A percentile compares a stretch with the other conserved stretches of the same genome.
These are phyloP conservation scores for Diaporthe sp. DNA, from an alignment of 2,329 filamentous ascomycete species.

Conservation along the genomic window DNA sequence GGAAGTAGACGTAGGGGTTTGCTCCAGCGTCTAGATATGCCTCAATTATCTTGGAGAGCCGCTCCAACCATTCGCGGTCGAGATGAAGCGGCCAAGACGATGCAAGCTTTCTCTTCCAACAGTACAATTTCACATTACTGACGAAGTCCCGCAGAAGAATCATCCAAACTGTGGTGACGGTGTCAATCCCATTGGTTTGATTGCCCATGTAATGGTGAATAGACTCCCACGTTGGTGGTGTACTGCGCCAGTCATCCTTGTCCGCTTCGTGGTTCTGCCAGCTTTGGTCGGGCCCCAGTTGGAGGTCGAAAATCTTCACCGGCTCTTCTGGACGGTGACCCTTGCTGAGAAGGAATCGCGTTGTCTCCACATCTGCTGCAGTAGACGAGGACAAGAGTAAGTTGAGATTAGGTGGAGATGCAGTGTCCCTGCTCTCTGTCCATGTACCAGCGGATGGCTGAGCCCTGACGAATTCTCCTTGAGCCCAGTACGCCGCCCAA, in stretches of 20 bases:
- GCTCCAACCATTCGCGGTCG: not conserved
- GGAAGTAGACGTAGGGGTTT: not conserved
- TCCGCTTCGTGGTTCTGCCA: not conserved
- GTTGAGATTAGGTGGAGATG: not conserved
- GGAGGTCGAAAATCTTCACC: not conserved
- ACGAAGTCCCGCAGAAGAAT: not conserved
- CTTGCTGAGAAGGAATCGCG: not conserved
- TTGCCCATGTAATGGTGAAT: not conserved
- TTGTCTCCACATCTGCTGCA: not conserved
- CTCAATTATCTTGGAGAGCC: not conserved
- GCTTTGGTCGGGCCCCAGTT: not conserved
- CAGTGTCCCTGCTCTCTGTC: not conserved
- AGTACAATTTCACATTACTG: constrained; percentile 15
- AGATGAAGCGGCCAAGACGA: not conserved
- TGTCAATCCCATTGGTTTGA: not conserved
- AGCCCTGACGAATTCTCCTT: not conserved
- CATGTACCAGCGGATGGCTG: not conserved
- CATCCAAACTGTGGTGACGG: not conserved
- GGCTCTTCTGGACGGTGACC: not conserved
- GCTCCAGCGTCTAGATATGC: not conserved
- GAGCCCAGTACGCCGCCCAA: constrained; percentile 12
- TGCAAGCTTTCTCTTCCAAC: not conserved
- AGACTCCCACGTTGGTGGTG: not conserved
- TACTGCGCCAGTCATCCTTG: not conserved
- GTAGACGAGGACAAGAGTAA: not conserved